Percentiles rank a stretch among this genome's conserved stretches.
Conservation (phyloP, 2,329 filamentous ascomycete genomes). For the Microdochium trichocladiopsis region DNA sequence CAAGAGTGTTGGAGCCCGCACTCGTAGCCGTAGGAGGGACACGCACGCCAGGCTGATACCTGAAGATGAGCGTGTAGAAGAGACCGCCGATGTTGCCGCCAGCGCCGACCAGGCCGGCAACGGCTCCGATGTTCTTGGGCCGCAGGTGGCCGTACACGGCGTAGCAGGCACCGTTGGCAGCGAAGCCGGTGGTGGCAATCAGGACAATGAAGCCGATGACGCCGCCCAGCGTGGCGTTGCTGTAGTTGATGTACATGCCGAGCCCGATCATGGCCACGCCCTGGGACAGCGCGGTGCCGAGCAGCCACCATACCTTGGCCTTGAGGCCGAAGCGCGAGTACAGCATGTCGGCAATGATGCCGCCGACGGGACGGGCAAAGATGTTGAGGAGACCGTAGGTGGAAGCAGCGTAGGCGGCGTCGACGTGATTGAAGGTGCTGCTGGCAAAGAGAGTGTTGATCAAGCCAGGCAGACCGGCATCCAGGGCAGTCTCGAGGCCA, state of each 20-base stretch:
- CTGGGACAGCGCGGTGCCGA: conserved; percentile 17
- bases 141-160: conserved; percentile 82
- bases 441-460: conserved; percentile 53
- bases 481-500: conserved; percentile 47
- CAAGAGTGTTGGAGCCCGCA: not conserved
- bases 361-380: conserved; percentile 59
- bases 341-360: conserved; percentile 44
- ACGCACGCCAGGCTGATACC: conserved; percentile 49
- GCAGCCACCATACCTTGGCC: conserved; percentile 50
- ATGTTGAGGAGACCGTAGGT: conserved; percentile 74
- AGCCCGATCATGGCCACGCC: not conserved
- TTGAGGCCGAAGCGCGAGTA: conserved; percentile 32
- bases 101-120: conserved; percentile 74
- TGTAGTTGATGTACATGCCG: conserved; percentile 1
- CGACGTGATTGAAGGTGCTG: conserved; percentile 55
- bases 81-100: conserved; percentile 81
- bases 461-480: not conserved
- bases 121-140: conserved; percentile 69
- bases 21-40: conserved; percentile 5
- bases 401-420: conserved; percentile 56
- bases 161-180: conserved; percentile 81
- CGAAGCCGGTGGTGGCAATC: conserved; percentile 77
- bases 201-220: conserved; percentile 67
- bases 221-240: conserved; percentile 42
- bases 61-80: conserved; percentile 76